Base-by-base conservation (phyloP, 352 stramenopile species). In the Phytophthora lateralis region DNA sequence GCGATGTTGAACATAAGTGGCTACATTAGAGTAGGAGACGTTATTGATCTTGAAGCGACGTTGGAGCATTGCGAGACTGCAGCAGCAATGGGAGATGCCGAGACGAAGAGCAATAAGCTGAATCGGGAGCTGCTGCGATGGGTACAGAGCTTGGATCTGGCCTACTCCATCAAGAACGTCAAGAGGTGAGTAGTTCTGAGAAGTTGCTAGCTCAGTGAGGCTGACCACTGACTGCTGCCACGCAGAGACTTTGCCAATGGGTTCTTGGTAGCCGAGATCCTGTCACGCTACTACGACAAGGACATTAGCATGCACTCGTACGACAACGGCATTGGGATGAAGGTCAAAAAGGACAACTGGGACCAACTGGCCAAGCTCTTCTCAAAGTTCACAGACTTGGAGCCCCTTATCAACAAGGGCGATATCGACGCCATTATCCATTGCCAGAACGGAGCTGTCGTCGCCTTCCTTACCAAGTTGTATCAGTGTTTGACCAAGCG, bases 121-220 rank as follows among this genome's bases (percentile, higher is more conserved):
- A 91, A 95, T 55, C 67, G 91, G 9, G 91, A 98, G 76, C 82
- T 97, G 45, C 75, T 98, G 66, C 82, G 90, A 37, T 98, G 91
- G 91, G 90, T 97, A 55, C 91, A 98, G 80, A 96, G 87, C 63
- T 69, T 97, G n/a, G 91, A 98, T 55, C 65, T 97, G 52, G 89
- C 91, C 21, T 97, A 97, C 62, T 96, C 87, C 10, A 92, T 98
- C 62, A 98, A 98, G 71, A 97, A 98, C 69, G 88, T 97, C 59
- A 97, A 97, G 74, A 71, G 89, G 76, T 44, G 15, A 41, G 35
- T 37, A 37, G 8, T 2, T 12, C 3, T 5, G 30, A 37, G 30
- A 30, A 30, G 6, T 30, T 30, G 3, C 21, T 34, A 4, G 6
- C 15, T 37, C 5, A 5, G 30, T 15, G 30, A 0, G 7, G 12